A percentile compares a stretch with the other conserved stretches of the same genome.
Evolutionary conservation across 2,329 filamentous ascomycete species (phyloP).

Genomic region (Trichoderma atrobrunneum): DNA sequence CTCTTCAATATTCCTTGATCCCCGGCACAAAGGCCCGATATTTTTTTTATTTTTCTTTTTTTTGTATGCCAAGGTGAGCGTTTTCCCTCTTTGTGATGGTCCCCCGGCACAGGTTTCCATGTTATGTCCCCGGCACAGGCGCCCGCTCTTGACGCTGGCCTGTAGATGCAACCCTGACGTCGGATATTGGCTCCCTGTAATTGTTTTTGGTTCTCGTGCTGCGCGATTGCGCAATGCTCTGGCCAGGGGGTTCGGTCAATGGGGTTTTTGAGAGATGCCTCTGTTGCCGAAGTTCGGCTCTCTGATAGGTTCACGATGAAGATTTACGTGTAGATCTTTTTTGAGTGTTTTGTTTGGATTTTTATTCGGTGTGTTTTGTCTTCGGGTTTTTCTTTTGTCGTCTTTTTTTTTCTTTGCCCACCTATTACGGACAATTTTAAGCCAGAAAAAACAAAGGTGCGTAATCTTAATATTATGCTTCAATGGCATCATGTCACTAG

Average conservation of each 20-base stretch:
- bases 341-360: not conserved
- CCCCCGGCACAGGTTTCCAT: not conserved
- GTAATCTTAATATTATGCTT: constrained; percentile 18
- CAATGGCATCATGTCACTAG: not conserved
- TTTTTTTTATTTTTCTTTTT: not conserved
- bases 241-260: not conserved
- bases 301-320: not conserved
- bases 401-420: not conserved
- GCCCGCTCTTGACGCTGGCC: not conserved
- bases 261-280: not conserved
- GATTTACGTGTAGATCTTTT: not conserved
- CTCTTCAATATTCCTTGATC: not conserved
- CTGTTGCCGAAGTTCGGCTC: not conserved
- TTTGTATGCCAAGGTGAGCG: not conserved
- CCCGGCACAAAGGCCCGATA: not conserved
- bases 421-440: not conserved
- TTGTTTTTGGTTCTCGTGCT: not conserved
- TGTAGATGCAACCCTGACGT: constrained; percentile 2
- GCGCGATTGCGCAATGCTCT: constrained; percentile 7
- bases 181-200: not conserved
- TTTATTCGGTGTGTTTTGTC: not conserved
- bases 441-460: not conserved
- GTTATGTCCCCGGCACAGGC: not conserved
- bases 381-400: not conserved
- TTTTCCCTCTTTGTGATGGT: not conserved